Evolutionary conservation across 495 filamentous ascomycete species (phyloP).

Genomic region (Talaromyces wortmannii): DNA sequence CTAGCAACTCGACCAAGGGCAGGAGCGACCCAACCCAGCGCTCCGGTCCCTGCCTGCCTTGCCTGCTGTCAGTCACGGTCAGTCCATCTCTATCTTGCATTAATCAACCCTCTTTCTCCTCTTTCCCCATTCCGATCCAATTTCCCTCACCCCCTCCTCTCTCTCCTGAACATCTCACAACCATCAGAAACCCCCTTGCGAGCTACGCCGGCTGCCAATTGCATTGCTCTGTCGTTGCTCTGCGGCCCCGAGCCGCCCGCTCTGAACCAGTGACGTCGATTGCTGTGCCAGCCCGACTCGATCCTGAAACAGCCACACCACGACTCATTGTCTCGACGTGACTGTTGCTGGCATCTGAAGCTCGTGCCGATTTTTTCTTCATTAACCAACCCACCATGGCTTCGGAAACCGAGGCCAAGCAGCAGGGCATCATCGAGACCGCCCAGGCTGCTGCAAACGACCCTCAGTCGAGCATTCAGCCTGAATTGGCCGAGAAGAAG

Average conservation of each 20-base stretch:
- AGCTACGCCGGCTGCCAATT: neutral
- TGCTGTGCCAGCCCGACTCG: neutral
- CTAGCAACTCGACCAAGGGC: too few species aligned
- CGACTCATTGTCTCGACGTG: neutral
- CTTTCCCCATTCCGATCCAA: too few species aligned
- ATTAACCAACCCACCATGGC: neutral
- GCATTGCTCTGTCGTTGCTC: neutral
- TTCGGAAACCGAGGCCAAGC: neutral
- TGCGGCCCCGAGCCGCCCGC: constrained; percentile 1
- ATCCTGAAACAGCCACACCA: neutral
- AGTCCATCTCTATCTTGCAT: too few species aligned
- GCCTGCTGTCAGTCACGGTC: too few species aligned
- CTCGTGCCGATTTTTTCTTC: neutral
- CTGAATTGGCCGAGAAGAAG: constrained; percentile 61
- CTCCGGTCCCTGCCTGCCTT: too few species aligned
- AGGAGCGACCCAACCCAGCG: too few species aligned
- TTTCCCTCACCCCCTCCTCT: neutral
- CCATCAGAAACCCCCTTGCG: neutral
- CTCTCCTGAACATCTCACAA: neutral
- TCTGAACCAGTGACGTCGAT: constrained; percentile 1
- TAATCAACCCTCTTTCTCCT: too few species aligned
- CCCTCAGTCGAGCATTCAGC: constrained; percentile 58
- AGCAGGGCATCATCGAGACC: constrained; percentile 39
- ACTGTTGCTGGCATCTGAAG: neutral
- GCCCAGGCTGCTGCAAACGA: constrained; percentile 44